Evolutionary conservation across 331 rosid species (phyloP), one percentile per base, ranked within the genome.

Genomic region (Quercus lobata): DNA sequence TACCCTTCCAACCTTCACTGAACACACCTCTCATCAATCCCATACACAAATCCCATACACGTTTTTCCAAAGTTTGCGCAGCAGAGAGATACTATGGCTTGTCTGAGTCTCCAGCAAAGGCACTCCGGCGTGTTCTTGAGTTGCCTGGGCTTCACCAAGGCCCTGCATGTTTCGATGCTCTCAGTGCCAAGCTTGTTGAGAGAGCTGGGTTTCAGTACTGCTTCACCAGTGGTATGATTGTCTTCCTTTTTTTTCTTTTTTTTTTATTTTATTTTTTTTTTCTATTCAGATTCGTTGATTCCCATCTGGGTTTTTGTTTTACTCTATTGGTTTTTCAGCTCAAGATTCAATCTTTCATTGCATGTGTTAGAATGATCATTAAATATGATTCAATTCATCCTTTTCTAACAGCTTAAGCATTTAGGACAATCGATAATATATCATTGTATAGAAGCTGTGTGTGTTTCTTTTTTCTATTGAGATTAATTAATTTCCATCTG

Each of bases 101-200:
- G 1, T 71, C 37, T 1, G 89, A 80, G 60, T 74, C 89, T 61
- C 91, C 88, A 1, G 97, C 76, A 0, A 91, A 90, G 84, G 87
- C 78, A 29, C 97, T 95, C 16, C 86, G 99, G 0, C 80, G 86
- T 61, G 79, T 92, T 41, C 79, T 90, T 1, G 88, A 87, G 15
- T 73, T 81, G 17, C 91, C 94, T 0, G 97, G 97, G 15, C 82
- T 91, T 73, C 92, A 91, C 22, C 99, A 93, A 58, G 92, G 94
- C 15, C 99, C 97, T 6, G 97, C 96, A n/a, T 90, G 92, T 77
- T 95, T 90, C 82, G 97, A 95, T 76, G 97, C 89, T 76, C 90
- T 92, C 70, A 91, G 98, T 69, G 97, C 97, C 4, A 95, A 84
- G 84, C 89, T 95, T 18, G 88, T 95, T 10, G 81, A 95, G 82